These are phyloP conservation scores for Hymenoscyphus scutula DNA, from an alignment of 2,329 filamentous ascomycete genomes.

Conservation along the genomic window DNA sequence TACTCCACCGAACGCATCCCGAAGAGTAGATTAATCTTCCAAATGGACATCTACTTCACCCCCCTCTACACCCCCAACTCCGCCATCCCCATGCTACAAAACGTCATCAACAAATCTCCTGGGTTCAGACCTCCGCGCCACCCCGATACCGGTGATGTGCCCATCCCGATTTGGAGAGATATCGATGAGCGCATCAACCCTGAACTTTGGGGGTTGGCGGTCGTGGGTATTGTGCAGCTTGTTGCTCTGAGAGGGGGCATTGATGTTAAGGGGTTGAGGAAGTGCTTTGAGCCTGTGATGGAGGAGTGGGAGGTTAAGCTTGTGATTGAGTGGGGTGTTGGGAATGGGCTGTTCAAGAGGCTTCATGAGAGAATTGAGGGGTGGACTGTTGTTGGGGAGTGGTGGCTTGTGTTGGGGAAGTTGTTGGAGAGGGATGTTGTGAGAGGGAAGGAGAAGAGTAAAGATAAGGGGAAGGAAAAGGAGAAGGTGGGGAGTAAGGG, in stretches of 20 bases:
- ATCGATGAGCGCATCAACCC: constrained; percentile 60
- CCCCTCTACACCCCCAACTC: constrained; percentile 55
- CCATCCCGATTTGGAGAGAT: constrained; percentile 70
- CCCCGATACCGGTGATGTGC: constrained; percentile 34
- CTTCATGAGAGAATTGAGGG: constrained; percentile 43
- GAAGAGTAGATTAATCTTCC: constrained; percentile 63
- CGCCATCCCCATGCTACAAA: constrained; percentile 43
- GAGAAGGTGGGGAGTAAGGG: not conserved
- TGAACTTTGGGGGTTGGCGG: constrained; percentile 62
- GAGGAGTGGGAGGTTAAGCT: constrained; percentile 62
- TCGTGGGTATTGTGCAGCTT: constrained; percentile 61
- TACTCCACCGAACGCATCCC: constrained; percentile 70
- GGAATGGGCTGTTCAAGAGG: constrained; percentile 40
- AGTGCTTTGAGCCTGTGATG: constrained; percentile 55
- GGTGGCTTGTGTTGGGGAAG: constrained; percentile 59
- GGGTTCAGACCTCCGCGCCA: constrained; percentile 41
- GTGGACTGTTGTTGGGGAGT: constrained; percentile 59
- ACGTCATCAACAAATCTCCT: constrained; percentile 32
- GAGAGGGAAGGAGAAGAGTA: constrained; percentile 4
- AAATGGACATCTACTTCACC: constrained; percentile 58
- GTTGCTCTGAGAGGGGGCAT: constrained; percentile 62
- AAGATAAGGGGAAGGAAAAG: not conserved
- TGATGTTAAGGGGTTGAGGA: constrained; percentile 50
- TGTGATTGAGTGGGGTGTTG: constrained; percentile 57
- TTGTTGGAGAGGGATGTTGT: constrained; percentile 9